phyloP scores from a whole-genome alignment of 139 green algal genomes.

The Chlorella sorokiniana region DNA sequence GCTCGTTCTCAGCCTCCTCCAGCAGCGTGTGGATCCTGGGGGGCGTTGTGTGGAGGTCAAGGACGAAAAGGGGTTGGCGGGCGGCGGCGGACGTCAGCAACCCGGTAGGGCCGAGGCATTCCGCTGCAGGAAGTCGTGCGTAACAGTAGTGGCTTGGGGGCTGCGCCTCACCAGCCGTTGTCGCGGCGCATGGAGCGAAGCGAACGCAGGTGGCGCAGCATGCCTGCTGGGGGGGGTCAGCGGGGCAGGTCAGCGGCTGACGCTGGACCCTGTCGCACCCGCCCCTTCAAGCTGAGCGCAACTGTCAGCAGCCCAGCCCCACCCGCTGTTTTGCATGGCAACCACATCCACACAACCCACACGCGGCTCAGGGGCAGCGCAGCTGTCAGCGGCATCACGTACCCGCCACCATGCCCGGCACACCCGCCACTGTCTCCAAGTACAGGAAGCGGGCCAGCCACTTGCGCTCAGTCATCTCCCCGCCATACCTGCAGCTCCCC shows the following conservation, averaged over 20 bases:
- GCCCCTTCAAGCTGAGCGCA: too few species aligned
- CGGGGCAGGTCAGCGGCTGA: background rate
- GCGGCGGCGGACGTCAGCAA: background rate
- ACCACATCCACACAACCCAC: too few species aligned
- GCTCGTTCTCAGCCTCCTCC: constrained; percentile 74
- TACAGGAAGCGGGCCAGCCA: constrained; percentile 88
- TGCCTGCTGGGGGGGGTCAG: background rate
- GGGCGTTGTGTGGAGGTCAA: background rate
- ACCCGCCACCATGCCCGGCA: constrained; percentile 89
- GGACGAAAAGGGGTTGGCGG: background rate
- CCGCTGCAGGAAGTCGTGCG: background rate
- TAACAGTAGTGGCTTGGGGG: background rate
- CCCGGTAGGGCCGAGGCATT: background rate
- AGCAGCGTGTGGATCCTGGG: constrained; percentile 95
- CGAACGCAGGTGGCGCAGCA: constrained; percentile 78
- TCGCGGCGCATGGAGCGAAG: constrained; percentile 84
- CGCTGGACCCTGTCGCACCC: too few species aligned
- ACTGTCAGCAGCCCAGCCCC: too few species aligned
- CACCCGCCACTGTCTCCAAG: constrained; percentile 91
- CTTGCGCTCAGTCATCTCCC: constrained; percentile 70
- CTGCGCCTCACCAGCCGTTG: constrained; percentile 61
- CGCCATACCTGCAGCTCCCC: constrained; percentile 57
- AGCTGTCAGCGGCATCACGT: too few species aligned
- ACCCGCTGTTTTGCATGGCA: too few species aligned
- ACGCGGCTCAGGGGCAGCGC: too few species aligned